These are phyloP conservation scores for Biscutella auriculata DNA, from an alignment of 441 rosid genomes.

Conservation along the genomic window DNA sequence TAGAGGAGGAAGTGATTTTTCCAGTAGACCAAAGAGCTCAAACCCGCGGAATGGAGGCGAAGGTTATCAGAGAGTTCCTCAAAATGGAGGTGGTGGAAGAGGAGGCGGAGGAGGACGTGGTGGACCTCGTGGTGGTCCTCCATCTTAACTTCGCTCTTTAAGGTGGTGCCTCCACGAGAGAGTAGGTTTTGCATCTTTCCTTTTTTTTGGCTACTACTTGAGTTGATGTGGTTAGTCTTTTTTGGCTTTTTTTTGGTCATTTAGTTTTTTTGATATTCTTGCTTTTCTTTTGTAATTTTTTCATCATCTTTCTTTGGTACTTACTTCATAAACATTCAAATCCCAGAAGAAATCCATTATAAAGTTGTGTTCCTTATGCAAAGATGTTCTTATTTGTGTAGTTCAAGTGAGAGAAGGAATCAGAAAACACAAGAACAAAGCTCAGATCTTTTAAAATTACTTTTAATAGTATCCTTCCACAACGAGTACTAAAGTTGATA, in stretches of 20 bases:
- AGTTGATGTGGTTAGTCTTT: conserved; percentile 5
- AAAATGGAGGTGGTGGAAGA: conserved; percentile 47
- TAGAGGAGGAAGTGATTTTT: conserved; percentile 47
- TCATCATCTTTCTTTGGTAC: background rate
- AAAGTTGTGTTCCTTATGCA: conserved; percentile 8
- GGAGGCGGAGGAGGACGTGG: conserved; percentile 39
- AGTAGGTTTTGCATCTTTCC: conserved; percentile 8
- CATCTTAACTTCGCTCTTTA: conserved; percentile 16
- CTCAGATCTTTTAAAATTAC: background rate
- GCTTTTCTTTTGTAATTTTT: conserved; percentile 6
- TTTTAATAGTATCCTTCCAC: background rate
- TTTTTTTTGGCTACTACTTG: background rate
- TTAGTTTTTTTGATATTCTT: conserved; percentile 8
- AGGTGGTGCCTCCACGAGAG: background rate
- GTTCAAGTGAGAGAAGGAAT: background rate
- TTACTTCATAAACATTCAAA: conserved; percentile 14
- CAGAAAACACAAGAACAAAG: background rate
- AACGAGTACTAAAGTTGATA: background rate
- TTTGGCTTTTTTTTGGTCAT: background rate
- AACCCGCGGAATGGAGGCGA: conserved; percentile 46
- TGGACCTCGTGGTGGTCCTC: conserved; percentile 18
- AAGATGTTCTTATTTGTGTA: background rate
- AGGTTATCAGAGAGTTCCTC: conserved; percentile 49
- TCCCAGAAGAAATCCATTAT: conserved; percentile 12
- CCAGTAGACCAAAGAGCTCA: conserved; percentile 55